Conservation (phyloP, 805 yeast genomes). For the Candida succiphila region DNA sequence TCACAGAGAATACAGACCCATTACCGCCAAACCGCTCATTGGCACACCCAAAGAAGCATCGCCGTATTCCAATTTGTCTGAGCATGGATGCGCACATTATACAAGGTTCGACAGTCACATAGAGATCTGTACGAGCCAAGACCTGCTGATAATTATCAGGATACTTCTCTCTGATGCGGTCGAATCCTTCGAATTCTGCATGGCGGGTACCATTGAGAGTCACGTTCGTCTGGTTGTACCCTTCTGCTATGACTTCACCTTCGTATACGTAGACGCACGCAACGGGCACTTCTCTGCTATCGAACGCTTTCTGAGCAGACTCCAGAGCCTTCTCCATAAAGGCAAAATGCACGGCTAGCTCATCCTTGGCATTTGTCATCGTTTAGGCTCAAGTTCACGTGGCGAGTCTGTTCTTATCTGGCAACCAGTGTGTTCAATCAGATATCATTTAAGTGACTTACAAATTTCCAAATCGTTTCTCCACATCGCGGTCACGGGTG, state of each 20-base stretch:
- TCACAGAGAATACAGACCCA: slow-evolving; percentile 69
- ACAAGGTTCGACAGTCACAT: slow-evolving; percentile 97
- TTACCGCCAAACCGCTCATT: slow-evolving; percentile 96
- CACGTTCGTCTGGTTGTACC: slow-evolving; percentile 80
- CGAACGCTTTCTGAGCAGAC: slow-evolving; percentile 56
- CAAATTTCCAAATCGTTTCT: too few species aligned
- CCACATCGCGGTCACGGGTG: too few species aligned
- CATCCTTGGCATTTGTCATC: background rate
- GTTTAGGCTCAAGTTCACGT: background rate
- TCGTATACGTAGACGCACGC: slow-evolving; percentile 61
- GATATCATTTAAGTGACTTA: too few species aligned
- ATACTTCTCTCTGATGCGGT: slow-evolving; percentile 30
- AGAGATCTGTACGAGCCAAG: slow-evolving; percentile 53
- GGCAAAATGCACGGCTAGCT: slow-evolving; percentile 13
- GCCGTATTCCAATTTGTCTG: slow-evolving; percentile 64
- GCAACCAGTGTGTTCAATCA: too few species aligned
- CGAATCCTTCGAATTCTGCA: slow-evolving; percentile 84
- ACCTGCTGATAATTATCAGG: slow-evolving; percentile 19
- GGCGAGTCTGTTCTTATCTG: too few species aligned
- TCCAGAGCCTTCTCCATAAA: slow-evolving; percentile 43
- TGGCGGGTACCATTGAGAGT: slow-evolving; percentile 83
- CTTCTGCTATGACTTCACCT: slow-evolving; percentile 52
- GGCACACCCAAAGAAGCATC: slow-evolving; percentile 84
- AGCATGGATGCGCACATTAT: slow-evolving; percentile 95
- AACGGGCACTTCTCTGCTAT: slow-evolving; percentile 72